Evolutionary conservation across 352 stramenopile species (phyloP).

Genomic region (Thraustochytrium striatum): DNA sequence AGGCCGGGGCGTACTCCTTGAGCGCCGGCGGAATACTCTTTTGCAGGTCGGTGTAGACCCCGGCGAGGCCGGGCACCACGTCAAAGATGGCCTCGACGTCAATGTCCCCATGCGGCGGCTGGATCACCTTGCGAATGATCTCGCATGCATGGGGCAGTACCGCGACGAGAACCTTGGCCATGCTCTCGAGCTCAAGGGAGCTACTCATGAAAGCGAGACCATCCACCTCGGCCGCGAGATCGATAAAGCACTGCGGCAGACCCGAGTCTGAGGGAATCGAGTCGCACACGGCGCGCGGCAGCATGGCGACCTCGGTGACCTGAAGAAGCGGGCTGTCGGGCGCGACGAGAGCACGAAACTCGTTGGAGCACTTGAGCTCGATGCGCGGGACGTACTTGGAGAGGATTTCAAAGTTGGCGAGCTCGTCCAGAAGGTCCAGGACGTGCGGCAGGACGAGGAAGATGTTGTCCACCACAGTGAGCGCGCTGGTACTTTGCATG

Average conservation of each 20-base stretch:
- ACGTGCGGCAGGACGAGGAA: slow-evolving; percentile 17
- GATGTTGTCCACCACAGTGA: slow-evolving; percentile 27
- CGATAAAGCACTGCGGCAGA: neutral
- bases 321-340: neutral
- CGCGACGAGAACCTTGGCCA: neutral
- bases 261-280: neutral
- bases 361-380: neutral
- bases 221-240: slow-evolving; percentile 27
- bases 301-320: slow-evolving; percentile 7
- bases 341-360: neutral
- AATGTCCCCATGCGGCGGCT: neutral
- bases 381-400: neutral
- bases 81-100: slow-evolving; percentile 16
- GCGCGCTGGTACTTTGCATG: neutral
- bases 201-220: neutral
- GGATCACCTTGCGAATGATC: slow-evolving; percentile 7
- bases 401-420: slow-evolving; percentile 13
- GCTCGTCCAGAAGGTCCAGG: slow-evolving; percentile 24
- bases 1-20: neutral
- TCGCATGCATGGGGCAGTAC: slow-evolving; percentile 8
- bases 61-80: neutral
- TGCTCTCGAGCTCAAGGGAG: neutral
- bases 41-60: neutral
- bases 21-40: neutral
- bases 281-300: slow-evolving; percentile 6